A percentile compares a stretch with the other conserved stretches of the same genome.
These are phyloP conservation scores for Tetracladium setigerum DNA, from an alignment of 495 filamentous ascomycete species.

Conservation along the genomic window DNA sequence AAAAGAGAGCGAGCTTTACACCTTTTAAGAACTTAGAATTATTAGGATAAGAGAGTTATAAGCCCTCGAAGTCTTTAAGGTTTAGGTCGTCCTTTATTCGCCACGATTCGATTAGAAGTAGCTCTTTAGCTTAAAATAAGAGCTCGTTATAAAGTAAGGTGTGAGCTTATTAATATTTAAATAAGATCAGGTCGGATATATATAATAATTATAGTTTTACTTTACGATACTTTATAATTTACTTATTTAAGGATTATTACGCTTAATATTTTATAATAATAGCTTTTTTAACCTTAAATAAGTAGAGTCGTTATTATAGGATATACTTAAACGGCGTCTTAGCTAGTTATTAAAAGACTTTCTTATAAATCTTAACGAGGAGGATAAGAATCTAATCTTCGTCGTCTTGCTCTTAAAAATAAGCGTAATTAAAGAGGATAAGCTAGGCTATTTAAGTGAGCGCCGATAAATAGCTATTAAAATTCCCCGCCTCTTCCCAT, in stretches of 20 bases:
- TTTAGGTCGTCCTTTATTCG: conserved; percentile 9
- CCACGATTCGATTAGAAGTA: conserved; percentile 3
- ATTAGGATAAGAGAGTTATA: conserved; percentile 2
- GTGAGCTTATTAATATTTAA: conserved; percentile 7
- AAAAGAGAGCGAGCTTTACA: background rate
- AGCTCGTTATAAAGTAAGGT: conserved; percentile 11
- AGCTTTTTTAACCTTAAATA: conserved; percentile 8
- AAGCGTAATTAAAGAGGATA: conserved; percentile 8
- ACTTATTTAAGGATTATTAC: conserved; percentile 4
- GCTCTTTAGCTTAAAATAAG: conserved; percentile 3
- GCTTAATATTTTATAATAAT: conserved; percentile 9
- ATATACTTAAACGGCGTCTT: conserved; percentile 12
- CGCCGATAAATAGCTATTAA: conserved; percentile 10
- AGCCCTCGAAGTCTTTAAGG: conserved; percentile 7
- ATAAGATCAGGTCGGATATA: conserved; percentile 3
- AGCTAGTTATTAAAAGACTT: conserved; percentile 11
- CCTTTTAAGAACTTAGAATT: background rate
- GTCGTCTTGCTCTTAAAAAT: conserved; percentile 7
- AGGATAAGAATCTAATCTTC: conserved; percentile 5
- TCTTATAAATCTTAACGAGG: conserved; percentile 7
- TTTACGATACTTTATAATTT: conserved; percentile 5
- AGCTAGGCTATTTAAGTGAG: conserved; percentile 8
- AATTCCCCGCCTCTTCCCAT: conserved; percentile 10
- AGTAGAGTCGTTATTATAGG: conserved; percentile 10
- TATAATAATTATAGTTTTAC: conserved; percentile 4